These are phyloP conservation scores for Picea glauca DNA, from an alignment of 75 land plant species.

Conservation along the genomic window DNA sequence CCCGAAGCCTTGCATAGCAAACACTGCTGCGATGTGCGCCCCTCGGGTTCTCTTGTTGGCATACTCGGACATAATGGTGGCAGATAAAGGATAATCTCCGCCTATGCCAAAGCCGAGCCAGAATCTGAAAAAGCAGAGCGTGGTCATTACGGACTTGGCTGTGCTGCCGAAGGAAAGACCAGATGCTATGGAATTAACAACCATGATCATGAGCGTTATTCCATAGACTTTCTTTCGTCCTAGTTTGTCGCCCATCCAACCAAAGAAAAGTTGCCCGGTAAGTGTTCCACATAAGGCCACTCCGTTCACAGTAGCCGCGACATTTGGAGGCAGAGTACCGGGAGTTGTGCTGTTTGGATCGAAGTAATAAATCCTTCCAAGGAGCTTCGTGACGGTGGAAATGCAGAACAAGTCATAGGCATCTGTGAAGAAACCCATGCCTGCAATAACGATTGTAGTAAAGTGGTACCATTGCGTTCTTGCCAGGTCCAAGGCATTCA, in stretches of 20 bases:
- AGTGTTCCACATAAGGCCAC: constrained; percentile 32
- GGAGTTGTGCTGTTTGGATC: constrained; percentile 27
- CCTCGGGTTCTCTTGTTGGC: constrained; percentile 37
- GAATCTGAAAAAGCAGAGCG: constrained; percentile 55
- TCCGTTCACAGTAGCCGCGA: constrained; percentile 27
- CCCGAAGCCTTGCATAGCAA: constrained; percentile 55
- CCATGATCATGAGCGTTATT: constrained; percentile 11
- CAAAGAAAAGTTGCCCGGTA: constrained; percentile 26
- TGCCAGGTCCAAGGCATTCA: constrained; percentile 1
- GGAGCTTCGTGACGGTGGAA: constrained; percentile 27
- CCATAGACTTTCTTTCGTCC: constrained; percentile 22
- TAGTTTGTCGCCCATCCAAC: constrained; percentile 21
- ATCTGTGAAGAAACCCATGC: constrained; percentile 28
- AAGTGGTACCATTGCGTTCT: constrained; percentile 39
- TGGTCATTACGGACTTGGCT: constrained; percentile 42
- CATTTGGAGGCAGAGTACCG: constrained; percentile 33
- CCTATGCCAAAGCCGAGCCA: constrained; percentile 62
- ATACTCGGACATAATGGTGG: constrained; percentile 29
- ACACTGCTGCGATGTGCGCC: constrained; percentile 38
- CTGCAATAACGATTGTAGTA: constrained; percentile 29
- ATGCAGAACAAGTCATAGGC: constrained; percentile 22
- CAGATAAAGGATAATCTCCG: constrained; percentile 48
- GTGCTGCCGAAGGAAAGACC: constrained; percentile 42
- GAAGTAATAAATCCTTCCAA: constrained; percentile 30
- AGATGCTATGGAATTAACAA: constrained; percentile 17